These are phyloP conservation scores for Coleophoma cylindrospora DNA, from an alignment of 2,329 filamentous ascomycete genomes.

Conservation along the genomic window DNA sequence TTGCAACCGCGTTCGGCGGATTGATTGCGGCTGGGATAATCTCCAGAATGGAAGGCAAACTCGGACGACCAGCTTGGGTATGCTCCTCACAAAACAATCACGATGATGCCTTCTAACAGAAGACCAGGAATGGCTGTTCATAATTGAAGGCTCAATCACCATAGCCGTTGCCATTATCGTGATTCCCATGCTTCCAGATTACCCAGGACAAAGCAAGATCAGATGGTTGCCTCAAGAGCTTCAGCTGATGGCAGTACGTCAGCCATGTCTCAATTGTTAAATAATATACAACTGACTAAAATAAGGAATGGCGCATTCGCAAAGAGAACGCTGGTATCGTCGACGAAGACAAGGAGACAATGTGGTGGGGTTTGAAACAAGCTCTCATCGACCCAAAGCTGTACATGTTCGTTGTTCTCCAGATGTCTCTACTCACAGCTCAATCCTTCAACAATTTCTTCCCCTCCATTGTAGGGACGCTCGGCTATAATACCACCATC, in stretches of 20 bases:
- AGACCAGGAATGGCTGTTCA: slow-evolving; percentile 44
- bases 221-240: slow-evolving; percentile 1
- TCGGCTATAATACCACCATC: slow-evolving; percentile 17
- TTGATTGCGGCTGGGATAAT: slow-evolving; percentile 30
- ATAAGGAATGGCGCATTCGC: slow-evolving; percentile 24
- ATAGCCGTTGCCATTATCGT: slow-evolving; percentile 21
- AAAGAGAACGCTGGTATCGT: slow-evolving; percentile 10
- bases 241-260: slow-evolving; percentile 23
- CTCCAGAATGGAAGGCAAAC: slow-evolving; percentile 25
- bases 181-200: slow-evolving; percentile 39
- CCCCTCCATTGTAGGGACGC: slow-evolving; percentile 14
- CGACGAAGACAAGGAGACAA: slow-evolving; percentile 9
- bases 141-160: slow-evolving; percentile 35
- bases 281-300: slow-evolving; percentile 44
- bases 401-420: slow-evolving; percentile 4
- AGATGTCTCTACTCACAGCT: slow-evolving; percentile 8
- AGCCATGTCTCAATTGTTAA: slow-evolving; percentile 39
- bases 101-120: too few species aligned
- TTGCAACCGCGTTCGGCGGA: slow-evolving; percentile 30
- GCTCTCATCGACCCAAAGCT: slow-evolving; percentile 23
- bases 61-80: slow-evolving; percentile 30
- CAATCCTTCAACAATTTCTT: slow-evolving; percentile 18
- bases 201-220: slow-evolving; percentile 27
- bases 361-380: slow-evolving; percentile 15
- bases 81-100: not conserved